Base-by-base conservation (phyloP, 768 basidiomycete species). In the Russula emetica region DNA sequence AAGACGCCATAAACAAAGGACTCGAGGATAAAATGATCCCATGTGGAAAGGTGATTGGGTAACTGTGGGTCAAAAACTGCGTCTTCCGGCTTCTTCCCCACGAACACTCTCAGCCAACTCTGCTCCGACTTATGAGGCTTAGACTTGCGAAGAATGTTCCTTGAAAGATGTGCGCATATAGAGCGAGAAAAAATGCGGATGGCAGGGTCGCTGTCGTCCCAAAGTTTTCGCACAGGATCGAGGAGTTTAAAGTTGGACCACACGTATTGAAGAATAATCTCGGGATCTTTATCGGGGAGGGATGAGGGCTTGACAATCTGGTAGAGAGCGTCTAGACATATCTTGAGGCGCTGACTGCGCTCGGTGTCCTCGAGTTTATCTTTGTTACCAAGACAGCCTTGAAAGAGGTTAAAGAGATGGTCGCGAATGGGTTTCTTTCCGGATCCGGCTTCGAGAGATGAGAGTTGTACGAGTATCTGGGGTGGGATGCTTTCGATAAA, bases 131-230 rank as follows among this genome's bases (percentile, higher is more conserved):
- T 16, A 18, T 51, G 3, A 26, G 30, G 50, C 18, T 28, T 13
- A 18, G 26, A 9, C 28, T 18, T 51, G 16, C 28, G 50, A 7
- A 51, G 16, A 28, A 51, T 7, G 28, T 18, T 9, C 34, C 38
- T 42, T 1, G 28, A 52, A 22, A 61, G 52, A 16, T 28, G 28
- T 34, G 52, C 52, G n/a, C 52, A 54, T 11, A 54, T 54, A 5
- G 52, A 54, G 22, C 40, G 52, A 42, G 52, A 28, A 3, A 52
- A 34, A 14, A 54, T 16, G n/a, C 60, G 14, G 40, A 61, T 54
- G 3, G 7, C 18, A 20, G 42, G 60, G 30, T 61, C 52, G 4
- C 28, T n/a, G 30, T 44, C n/a, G 8, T 14, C 30, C 51, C 26
- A 53, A 16, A 45, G 52, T 9, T 9, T 2, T 40, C 6, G 24